These are phyloP conservation scores for Nelumbo lutea DNA, from an alignment of 164 flowering plant genomes.

Conservation along the genomic window DNA sequence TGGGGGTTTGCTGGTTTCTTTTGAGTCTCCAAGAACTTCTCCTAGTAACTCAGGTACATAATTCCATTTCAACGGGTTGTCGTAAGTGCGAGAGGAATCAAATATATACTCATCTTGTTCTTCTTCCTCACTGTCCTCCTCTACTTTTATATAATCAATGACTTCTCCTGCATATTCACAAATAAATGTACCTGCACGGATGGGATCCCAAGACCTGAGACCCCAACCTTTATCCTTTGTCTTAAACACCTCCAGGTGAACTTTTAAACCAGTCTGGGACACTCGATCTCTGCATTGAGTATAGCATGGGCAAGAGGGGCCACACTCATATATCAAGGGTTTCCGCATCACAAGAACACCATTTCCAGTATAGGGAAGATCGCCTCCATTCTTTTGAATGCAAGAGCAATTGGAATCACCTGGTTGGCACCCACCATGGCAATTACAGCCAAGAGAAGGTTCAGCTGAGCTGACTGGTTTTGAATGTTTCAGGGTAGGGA, in stretches of 20 bases:
- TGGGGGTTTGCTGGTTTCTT: constrained; percentile 21
- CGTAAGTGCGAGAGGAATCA: constrained; percentile 31
- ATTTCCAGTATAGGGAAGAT: constrained; percentile 32
- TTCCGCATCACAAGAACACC: constrained; percentile 36
- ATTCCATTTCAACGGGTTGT: constrained; percentile 22
- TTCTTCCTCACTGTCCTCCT: constrained; percentile 16
- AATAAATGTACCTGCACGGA: constrained; percentile 61
- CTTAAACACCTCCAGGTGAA: constrained; percentile 63
- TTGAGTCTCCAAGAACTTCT: constrained; percentile 17
- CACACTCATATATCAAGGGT: constrained; percentile 45
- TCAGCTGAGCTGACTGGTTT: constrained; percentile 19
- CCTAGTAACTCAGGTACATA: constrained; percentile 26
- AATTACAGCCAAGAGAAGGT: constrained; percentile 30
- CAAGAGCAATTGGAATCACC: constrained; percentile 39
- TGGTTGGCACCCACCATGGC: constrained; percentile 28
- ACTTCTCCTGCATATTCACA: constrained; percentile 72
- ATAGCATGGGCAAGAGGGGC: constrained; percentile 42
- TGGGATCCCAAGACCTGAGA: constrained; percentile 73
- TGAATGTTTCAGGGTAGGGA: constrained; percentile 27
- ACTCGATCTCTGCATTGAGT: constrained; percentile 52
- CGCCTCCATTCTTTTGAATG: constrained; percentile 32
- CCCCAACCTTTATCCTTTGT: constrained; percentile 75
- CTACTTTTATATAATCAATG: constrained; percentile 18
- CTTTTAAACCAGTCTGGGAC: constrained; percentile 49
- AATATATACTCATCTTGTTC: constrained; percentile 43